Evolutionary conservation across 768 basidiomycete species (phyloP).

Genomic region (Russula virescens): DNA sequence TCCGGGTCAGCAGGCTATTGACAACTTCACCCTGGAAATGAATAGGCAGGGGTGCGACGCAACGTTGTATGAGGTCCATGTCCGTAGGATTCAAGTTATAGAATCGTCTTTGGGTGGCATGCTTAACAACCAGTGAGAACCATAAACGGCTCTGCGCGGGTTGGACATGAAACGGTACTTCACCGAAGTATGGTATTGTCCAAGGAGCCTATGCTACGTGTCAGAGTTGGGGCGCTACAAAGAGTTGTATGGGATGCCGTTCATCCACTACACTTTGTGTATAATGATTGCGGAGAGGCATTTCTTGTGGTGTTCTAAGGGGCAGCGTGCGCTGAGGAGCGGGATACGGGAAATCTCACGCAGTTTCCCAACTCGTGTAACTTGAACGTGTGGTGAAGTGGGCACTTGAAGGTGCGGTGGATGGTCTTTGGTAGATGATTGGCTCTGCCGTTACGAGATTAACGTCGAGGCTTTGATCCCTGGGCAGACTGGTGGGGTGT

Average conservation of each 20-base stretch:
- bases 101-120: no score
- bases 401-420: no score
- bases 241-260: neutral
- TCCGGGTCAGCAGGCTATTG: no score
- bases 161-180: neutral
- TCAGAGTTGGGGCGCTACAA: neutral
- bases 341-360: neutral
- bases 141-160: neutral
- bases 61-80: no score
- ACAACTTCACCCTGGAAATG: no score
- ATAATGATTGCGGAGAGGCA: neutral
- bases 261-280: neutral
- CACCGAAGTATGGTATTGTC: neutral
- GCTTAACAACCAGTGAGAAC: neutral
- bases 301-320: neutral
- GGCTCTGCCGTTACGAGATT: neutral
- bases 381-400: no score
- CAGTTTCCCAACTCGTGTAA: no score
- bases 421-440: neutral
- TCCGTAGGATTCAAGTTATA: no score
- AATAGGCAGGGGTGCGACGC: no score
- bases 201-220: neutral
- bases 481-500: neutral
- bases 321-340: neutral
- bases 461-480: neutral